Evolutionary conservation across 2,329 filamentous ascomycete species (phyloP).

Genomic region (Talaromyces sp.): DNA sequence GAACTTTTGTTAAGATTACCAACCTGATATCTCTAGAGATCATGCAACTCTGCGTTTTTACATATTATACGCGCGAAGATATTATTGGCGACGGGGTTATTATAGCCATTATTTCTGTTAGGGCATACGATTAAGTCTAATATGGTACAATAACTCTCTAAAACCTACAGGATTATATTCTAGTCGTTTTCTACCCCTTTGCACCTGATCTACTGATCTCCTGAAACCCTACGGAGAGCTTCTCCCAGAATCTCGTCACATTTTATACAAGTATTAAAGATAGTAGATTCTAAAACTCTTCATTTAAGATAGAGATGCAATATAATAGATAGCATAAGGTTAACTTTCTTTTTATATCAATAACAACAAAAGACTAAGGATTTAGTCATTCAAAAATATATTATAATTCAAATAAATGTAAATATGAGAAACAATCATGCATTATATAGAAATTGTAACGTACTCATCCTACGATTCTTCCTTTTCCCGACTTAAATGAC

Average conservation of each 20-base stretch:
- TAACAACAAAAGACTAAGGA: not conserved
- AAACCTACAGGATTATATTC: not conserved
- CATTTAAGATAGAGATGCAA: not conserved
- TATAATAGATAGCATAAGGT: not conserved
- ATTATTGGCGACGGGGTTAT: not conserved
- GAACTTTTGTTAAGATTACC: not conserved
- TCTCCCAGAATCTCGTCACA: not conserved
- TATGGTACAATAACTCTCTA: not conserved
- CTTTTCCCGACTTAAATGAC: not conserved
- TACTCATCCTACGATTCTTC: not conserved
- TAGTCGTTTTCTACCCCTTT: not conserved
- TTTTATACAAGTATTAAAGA: not conserved
- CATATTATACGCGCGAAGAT: not conserved
- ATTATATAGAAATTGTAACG: not conserved
- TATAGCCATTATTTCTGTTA: not conserved
- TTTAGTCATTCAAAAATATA: not conserved
- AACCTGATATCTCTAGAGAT: not conserved
- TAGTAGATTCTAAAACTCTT: not conserved
- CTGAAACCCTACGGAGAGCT: not conserved
- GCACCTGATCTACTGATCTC: not conserved
- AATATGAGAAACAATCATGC: not conserved
- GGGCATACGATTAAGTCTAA: not conserved
- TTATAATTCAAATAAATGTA: not conserved
- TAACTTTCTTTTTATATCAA: not conserved
- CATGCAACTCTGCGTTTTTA: not conserved